Percentiles rank a stretch among this genome's conserved stretches.
Evolutionary conservation across 148 eudicot species (phyloP).

Genomic region (Chenopodium album): DNA sequence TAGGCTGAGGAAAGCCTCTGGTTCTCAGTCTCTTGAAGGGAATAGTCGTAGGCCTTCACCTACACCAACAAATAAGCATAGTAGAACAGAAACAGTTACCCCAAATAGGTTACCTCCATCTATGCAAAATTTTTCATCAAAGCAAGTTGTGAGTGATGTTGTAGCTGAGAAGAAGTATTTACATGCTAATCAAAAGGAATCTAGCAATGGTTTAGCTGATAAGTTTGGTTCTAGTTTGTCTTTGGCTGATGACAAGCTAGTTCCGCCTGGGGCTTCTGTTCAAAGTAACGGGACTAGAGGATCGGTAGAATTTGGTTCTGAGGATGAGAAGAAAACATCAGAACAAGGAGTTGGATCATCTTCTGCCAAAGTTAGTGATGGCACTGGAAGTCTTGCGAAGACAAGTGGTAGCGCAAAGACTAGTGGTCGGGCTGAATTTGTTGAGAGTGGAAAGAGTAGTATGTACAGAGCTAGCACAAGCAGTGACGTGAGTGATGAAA

Average conservation of each 20-base stretch:
- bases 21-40: constrained; percentile 34
- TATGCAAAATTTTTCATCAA: constrained; percentile 28
- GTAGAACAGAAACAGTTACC: constrained; percentile 33
- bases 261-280: constrained; percentile 8
- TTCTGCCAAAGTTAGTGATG: constrained; percentile 65
- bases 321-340: constrained; percentile 44
- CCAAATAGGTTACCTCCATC: constrained; percentile 33
- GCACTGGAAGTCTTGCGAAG: constrained; percentile 54
- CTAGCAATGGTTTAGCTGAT: constrained; percentile 38
- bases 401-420: constrained; percentile 70
- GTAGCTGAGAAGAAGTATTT: constrained; percentile 29
- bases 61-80: constrained; percentile 29
- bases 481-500: constrained; percentile 80
- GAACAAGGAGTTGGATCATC: constrained; percentile 39
- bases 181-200: constrained; percentile 32
- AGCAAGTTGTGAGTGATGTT: constrained; percentile 27
- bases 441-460: constrained; percentile 81
- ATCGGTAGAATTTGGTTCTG: constrained; percentile 32
- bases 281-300: constrained; percentile 27
- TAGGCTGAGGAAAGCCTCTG: constrained; percentile 35
- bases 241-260: constrained; percentile 34
- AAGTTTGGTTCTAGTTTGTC: constrained; percentile 45
- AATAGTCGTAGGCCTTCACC: constrained; percentile 31
- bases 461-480: constrained; percentile 75
- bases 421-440: constrained; percentile 58